These are phyloP conservation scores for Gossypium davidsonii DNA, from an alignment of 441 rosid genomes.

Conservation along the genomic window DNA sequence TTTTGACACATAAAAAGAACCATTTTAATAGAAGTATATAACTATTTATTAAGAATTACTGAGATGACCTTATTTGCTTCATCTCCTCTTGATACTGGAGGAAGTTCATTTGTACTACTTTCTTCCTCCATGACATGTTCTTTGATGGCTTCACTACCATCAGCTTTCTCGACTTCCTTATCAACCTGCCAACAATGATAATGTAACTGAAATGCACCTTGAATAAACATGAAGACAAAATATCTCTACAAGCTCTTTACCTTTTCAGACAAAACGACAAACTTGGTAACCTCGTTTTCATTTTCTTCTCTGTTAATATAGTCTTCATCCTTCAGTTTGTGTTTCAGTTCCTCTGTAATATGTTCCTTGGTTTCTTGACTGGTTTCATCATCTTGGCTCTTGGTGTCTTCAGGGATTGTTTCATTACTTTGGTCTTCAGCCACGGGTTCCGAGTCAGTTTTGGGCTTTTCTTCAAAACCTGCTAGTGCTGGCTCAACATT, in stretches of 20 bases:
- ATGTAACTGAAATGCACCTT: neutral
- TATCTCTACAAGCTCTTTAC: conserved; percentile 20
- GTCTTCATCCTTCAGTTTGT: conserved; percentile 20
- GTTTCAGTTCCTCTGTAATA: conserved; percentile 24
- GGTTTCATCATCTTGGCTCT: conserved; percentile 20
- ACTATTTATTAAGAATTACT: neutral
- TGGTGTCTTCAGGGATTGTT: conserved; percentile 14
- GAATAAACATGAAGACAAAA: neutral
- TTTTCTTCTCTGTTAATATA: conserved; percentile 22
- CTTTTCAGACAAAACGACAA: conserved; percentile 32
- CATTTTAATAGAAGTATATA: too few species aligned
- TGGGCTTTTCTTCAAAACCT: conserved; percentile 19
- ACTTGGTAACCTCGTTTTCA: conserved; percentile 29
- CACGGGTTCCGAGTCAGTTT: conserved; percentile 18
- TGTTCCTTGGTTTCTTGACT: conserved; percentile 23
- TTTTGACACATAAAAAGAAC: neutral
- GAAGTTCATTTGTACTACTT: conserved; percentile 19
- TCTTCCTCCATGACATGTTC: conserved; percentile 19
- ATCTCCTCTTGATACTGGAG: conserved; percentile 13
- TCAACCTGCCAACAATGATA: conserved; percentile 27
- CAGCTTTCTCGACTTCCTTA: conserved; percentile 22
- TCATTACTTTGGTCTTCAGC: conserved; percentile 21
- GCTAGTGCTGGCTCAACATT: conserved; percentile 15
- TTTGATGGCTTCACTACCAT: conserved; percentile 23
- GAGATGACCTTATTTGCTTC: conserved; percentile 26